Evolutionary conservation across 2,329 filamentous ascomycete genomes (phyloP).

Genomic region (Aureobasidium melanogenum): DNA sequence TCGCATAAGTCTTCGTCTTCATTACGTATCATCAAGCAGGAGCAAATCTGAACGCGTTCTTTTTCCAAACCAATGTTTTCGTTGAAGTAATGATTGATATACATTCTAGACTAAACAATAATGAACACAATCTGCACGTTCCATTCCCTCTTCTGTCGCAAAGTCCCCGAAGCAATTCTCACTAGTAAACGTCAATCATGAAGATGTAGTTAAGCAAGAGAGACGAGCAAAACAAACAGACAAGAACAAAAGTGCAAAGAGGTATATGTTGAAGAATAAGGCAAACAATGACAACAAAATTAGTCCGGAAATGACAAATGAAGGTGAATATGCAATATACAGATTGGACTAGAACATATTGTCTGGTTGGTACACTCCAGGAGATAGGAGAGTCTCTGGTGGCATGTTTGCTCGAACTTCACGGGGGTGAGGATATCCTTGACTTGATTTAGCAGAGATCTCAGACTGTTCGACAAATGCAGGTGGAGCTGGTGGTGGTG

Average conservation of each 20-base stretch:
- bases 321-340: not conserved
- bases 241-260: not conserved
- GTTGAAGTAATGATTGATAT: not conserved
- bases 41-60: not conserved
- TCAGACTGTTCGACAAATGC: constrained; percentile 15
- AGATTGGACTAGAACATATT: not conserved
- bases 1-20: too few species aligned
- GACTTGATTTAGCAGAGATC: constrained; percentile 28
- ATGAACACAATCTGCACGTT: not conserved
- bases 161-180: not conserved
- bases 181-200: not conserved
- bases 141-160: not conserved
- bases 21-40: not conserved
- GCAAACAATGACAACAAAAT: not conserved
- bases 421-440: constrained; percentile 19
- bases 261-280: not conserved
- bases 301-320: not conserved
- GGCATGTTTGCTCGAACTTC: constrained; percentile 38
- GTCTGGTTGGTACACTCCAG: constrained; percentile 28
- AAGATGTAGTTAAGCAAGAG: not conserved
- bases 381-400: constrained; percentile 32
- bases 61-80: not conserved
- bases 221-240: too few species aligned
- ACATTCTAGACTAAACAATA: not conserved
- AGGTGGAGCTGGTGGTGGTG: constrained; percentile 6